These are phyloP conservation scores for Laguncularia racemosa DNA, from an alignment of 345 rosid species.

Conservation along the genomic window DNA sequence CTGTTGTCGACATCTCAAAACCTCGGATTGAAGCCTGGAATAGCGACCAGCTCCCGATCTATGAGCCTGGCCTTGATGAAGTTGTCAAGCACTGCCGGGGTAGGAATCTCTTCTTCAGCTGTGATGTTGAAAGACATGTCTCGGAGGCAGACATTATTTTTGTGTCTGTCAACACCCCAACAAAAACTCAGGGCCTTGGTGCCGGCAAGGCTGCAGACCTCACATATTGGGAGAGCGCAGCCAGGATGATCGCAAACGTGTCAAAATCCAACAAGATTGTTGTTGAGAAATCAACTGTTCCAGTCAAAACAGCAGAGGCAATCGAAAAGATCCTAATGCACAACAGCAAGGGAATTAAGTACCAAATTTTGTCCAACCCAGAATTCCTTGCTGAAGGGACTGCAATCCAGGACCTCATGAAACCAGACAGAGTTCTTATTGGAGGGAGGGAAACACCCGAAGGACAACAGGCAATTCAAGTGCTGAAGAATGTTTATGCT, in stretches of 20 bases:
- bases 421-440: conserved; percentile 73
- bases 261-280: conserved; percentile 73
- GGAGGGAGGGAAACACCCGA: conserved; percentile 75
- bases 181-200: conserved; percentile 74
- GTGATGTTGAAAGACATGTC: conserved; percentile 63
- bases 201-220: conserved; percentile 88
- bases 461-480: conserved; percentile 55
- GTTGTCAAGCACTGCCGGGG: conserved; percentile 68
- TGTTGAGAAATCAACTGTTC: conserved; percentile 89
- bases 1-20: conserved; percentile 61
- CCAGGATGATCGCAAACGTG: conserved; percentile 79
- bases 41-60: conserved; percentile 57
- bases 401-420: conserved; percentile 59
- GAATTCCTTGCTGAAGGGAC: conserved; percentile 92
- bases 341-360: conserved; percentile 75
- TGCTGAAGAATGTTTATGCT: conserved; percentile 68
- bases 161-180: conserved; percentile 79
- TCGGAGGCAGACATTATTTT: conserved; percentile 71
- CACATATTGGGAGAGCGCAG: conserved; percentile 88
- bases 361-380: conserved; percentile 81
- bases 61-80: conserved; percentile 64
- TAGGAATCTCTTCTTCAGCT: conserved; percentile 68
- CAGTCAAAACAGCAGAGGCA: conserved; percentile 82
- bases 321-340: conserved; percentile 68
- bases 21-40: conserved; percentile 64